phyloP scores from a whole-genome alignment of 2,329 filamentous ascomycete species.

The Podosphaera fusca region DNA sequence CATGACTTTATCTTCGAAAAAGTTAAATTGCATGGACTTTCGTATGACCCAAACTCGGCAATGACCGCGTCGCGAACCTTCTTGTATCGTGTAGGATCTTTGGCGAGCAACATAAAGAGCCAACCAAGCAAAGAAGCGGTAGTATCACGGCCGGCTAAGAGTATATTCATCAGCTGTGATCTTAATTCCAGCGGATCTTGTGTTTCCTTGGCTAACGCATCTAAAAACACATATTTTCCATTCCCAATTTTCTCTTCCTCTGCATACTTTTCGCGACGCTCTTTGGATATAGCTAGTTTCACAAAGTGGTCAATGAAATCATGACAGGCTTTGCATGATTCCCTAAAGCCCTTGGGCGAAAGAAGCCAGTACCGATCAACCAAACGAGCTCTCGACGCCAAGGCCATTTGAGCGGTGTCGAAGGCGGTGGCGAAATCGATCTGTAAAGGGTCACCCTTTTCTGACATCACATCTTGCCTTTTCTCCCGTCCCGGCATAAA shows the following conservation, averaged over 20 bases:
- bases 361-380: conserved; percentile 8
- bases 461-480: not conserved
- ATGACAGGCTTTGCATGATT: conserved; percentile 14
- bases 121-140: conserved; percentile 29
- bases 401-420: conserved; percentile 19
- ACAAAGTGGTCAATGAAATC: conserved; percentile 27
- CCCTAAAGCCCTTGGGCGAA: conserved; percentile 15
- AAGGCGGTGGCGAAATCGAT: conserved; percentile 23
- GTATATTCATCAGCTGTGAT: conserved; percentile 28
- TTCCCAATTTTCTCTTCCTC: not conserved
- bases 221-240: conserved; percentile 25
- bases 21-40: conserved; percentile 10
- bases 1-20: conserved; percentile 13
- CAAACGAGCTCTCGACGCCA: conserved; percentile 8
- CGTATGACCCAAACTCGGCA: conserved; percentile 16
- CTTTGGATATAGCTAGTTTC: conserved; percentile 16
- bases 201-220: conserved; percentile 28
- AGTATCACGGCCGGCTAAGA: conserved; percentile 35
- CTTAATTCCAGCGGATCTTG: conserved; percentile 23
- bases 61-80: conserved; percentile 22
- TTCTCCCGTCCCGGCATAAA: not conserved
- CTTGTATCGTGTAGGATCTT: conserved; percentile 19
- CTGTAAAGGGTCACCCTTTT: not conserved
- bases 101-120: conserved; percentile 22
- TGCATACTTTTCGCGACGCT: conserved; percentile 9